Percentiles rank a stretch among this genome's conserved stretches.
These are phyloP conservation scores for Rhodosporidiobolus odoratus DNA, from an alignment of 768 basidiomycete genomes.

Conservation along the genomic window DNA sequence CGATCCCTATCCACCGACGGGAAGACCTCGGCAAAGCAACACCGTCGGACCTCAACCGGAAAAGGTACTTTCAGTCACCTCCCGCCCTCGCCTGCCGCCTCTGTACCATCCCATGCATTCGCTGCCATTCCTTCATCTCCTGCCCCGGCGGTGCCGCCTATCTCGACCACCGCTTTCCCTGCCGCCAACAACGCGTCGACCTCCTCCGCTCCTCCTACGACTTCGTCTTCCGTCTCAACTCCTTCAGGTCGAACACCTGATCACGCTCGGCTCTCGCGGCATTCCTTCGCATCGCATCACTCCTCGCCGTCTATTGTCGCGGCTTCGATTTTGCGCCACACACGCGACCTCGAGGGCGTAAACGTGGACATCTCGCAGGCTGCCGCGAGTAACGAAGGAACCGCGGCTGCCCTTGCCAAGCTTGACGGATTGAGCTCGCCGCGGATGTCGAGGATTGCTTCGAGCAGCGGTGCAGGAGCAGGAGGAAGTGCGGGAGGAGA, in stretches of 20 bases:
- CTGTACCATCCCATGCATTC: constrained; percentile 1
- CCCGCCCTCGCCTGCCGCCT: constrained; percentile 33
- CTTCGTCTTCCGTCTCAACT: constrained; percentile 1
- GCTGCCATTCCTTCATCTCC: neutral
- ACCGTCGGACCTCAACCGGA: constrained; percentile 22
- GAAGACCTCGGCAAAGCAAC: constrained; percentile 21
- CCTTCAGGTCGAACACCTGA: constrained; percentile 18
- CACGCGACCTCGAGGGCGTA: constrained; percentile 30
- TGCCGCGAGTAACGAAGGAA: constrained; percentile 45
- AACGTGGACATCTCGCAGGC: constrained; percentile 33
- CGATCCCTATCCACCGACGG: constrained; percentile 20
- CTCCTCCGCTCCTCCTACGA: neutral
- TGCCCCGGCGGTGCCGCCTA: neutral
- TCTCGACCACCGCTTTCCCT: neutral
- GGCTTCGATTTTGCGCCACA: constrained; percentile 33
- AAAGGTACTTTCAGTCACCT: constrained; percentile 31
- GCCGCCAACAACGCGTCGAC: neutral
- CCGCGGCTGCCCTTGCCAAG: constrained; percentile 84
- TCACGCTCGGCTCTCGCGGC: constrained; percentile 15
- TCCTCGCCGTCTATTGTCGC: constrained; percentile 36
- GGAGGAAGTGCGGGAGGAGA: neutral
- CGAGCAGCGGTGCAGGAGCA: no score
- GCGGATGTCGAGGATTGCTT: no score
- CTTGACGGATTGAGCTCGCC: constrained; percentile 64
- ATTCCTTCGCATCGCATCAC: constrained; percentile 34